Evolutionary conservation across 2,329 filamentous ascomycete species (phyloP).

Genomic region (Xylaria sp.): DNA sequence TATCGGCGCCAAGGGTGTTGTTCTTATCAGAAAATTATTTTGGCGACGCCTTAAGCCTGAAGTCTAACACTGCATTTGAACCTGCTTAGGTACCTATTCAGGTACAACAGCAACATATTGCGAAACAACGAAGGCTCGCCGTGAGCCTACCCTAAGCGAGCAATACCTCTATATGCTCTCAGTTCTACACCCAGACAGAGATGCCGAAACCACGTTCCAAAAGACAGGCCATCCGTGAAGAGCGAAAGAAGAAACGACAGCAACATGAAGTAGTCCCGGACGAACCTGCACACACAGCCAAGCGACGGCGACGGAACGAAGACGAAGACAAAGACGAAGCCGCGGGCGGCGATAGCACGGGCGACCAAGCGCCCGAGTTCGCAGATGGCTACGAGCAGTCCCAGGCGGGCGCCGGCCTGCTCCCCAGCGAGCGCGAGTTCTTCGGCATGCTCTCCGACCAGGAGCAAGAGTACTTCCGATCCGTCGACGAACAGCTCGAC

Average conservation of each 20-base stretch:
- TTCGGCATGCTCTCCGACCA: slow-evolving; percentile 93
- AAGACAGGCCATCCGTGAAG: slow-evolving; percentile 50
- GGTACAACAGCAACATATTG: neutral
- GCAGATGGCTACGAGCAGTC: slow-evolving; percentile 42
- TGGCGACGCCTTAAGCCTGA: slow-evolving; percentile 5
- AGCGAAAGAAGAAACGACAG: slow-evolving; percentile 49
- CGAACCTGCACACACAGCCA: slow-evolving; percentile 34
- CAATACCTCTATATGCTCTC: neutral
- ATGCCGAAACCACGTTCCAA: slow-evolving; percentile 52
- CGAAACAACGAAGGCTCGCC: neutral
- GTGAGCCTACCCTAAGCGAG: neutral
- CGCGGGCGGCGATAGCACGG: slow-evolving; percentile 22
- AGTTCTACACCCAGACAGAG: slow-evolving; percentile 7
- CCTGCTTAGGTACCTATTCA: no score
- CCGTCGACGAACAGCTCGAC: slow-evolving; percentile 89
- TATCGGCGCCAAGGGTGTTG: slow-evolving; percentile 14
- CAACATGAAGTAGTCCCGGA: slow-evolving; percentile 41
- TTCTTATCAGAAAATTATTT: slow-evolving; percentile 33
- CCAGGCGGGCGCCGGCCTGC: slow-evolving; percentile 26
- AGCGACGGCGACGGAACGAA: slow-evolving; percentile 47
- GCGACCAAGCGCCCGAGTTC: slow-evolving; percentile 38
- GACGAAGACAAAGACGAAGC: slow-evolving; percentile 40
- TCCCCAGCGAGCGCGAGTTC: slow-evolving; percentile 73
- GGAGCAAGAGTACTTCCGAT: slow-evolving; percentile 95
- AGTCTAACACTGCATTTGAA: neutral